Conservation (phyloP, 2,329 filamentous ascomycete species). For the Arthrobotrys sphaeroides region DNA sequence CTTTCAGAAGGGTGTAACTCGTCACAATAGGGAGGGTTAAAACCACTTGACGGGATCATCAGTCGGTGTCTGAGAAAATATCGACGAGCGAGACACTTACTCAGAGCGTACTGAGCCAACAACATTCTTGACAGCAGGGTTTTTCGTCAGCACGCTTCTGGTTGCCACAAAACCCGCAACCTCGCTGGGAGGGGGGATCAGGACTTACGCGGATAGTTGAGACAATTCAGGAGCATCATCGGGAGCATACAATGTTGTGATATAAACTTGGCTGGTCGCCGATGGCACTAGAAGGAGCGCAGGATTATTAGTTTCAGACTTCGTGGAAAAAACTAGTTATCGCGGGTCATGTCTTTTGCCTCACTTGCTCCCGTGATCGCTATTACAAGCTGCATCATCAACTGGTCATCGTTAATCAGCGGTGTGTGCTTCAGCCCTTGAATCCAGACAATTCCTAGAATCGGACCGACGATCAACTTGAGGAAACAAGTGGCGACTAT, state of each 20-base stretch:
- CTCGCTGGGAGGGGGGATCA: too few species aligned
- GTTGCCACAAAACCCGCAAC: constrained; percentile 6
- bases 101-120: constrained; percentile 56
- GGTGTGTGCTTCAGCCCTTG: constrained; percentile 54
- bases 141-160: constrained; percentile 4
- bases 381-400: constrained; percentile 57
- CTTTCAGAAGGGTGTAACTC: constrained; percentile 29
- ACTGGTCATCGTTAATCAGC: constrained; percentile 55
- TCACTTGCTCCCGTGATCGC: constrained; percentile 56
- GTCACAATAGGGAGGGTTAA: constrained; percentile 46
- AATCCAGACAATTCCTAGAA: constrained; percentile 58
- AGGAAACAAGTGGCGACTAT: constrained; percentile 55
- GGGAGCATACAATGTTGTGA: constrained; percentile 57
- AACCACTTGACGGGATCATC: constrained; percentile 20
- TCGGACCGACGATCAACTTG: constrained; percentile 57
- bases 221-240: constrained; percentile 57
- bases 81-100: constrained; percentile 42
- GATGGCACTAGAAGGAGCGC: constrained; percentile 55
- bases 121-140: constrained; percentile 53
- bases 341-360: neutral
- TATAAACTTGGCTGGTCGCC: constrained; percentile 57
- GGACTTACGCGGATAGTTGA: constrained; percentile 57
- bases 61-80: neutral
- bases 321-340: neutral
- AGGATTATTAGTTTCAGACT: constrained; percentile 9